Evolutionary conservation across 768 basidiomycete species (phyloP).

Genomic region (Epithele typhae): DNA sequence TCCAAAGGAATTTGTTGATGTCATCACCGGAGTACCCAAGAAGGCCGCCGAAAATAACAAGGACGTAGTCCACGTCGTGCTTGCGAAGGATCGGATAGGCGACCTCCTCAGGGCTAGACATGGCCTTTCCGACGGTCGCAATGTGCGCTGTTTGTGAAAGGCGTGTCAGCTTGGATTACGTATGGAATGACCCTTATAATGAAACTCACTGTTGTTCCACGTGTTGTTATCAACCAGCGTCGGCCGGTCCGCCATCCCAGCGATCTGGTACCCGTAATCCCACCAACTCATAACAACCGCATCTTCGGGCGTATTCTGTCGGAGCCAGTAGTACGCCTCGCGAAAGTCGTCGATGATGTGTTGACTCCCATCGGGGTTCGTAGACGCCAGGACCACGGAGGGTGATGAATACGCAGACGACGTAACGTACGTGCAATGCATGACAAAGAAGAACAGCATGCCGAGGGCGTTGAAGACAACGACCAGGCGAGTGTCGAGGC

Average conservation of each 20-base stretch:
- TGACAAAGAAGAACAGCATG: slow-evolving; percentile 85
- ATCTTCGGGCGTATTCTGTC: slow-evolving; percentile 90
- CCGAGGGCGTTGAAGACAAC: slow-evolving; percentile 72
- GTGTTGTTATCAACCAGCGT: slow-evolving; percentile 99
- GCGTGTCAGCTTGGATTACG: no score
- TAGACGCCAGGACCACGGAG: slow-evolving; percentile 88
- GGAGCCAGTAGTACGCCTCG: slow-evolving; percentile 98
- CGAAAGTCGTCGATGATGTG: slow-evolving; percentile 99
- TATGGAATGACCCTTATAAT: no score
- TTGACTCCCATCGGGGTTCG: slow-evolving; percentile 76
- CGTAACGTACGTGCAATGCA: slow-evolving; percentile 97
- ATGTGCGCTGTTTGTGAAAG: slow-evolving; percentile 68
- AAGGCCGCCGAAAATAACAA: slow-evolving; percentile 95
- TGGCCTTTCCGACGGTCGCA: slow-evolving; percentile 97
- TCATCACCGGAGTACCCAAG: slow-evolving; percentile 98
- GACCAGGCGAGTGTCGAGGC: slow-evolving; percentile 74
- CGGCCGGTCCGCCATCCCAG: slow-evolving; percentile 95
- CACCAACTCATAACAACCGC: slow-evolving; percentile 99
- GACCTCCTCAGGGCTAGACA: slow-evolving; percentile 90
- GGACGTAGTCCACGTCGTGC: slow-evolving; percentile 96
- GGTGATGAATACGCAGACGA: slow-evolving; percentile 95
- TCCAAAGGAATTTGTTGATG: slow-evolving; percentile 99
- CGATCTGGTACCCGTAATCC: slow-evolving; percentile 99
- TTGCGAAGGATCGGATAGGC: slow-evolving; percentile 96
- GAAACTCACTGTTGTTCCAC: slow-evolving; percentile 93